Evolutionary conservation across 495 filamentous ascomycete genomes (phyloP), one percentile per base, ranked within the genome.

Genomic region (Podospora australis): DNA sequence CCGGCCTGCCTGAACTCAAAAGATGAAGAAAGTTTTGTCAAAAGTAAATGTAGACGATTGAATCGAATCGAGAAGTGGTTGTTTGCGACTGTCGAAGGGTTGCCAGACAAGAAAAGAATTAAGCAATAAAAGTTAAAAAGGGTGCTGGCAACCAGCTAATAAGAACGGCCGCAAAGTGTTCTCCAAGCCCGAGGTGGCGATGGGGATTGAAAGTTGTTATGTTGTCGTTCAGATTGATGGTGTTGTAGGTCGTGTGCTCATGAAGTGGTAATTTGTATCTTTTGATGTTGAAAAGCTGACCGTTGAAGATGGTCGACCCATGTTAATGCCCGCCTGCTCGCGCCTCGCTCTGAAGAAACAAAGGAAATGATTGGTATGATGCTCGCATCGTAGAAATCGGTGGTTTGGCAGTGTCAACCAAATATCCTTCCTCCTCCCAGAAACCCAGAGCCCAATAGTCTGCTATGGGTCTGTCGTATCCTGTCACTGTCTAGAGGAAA

Each of bases 311-410:
- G 32, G 44, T 30, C 19, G 45, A 39, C 36, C 44, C 44, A 36
- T 38, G 39, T 39, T 43, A 29, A 16, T 36, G 4, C n/a, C 13
- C 7, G 17, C 5, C 5, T n/a, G 17, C 17, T 24, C n/a, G 41
- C 46, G 54, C 55, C 64, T 58, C 49, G 50, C 55, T 59, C 43
- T 59, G 21, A 23, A 40, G 20, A 24, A 59, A 67, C 63, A 70
- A 67, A 71, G 54, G 65, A 71, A 73, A 70, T 55, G 52, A 62
- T 56, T 58, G 63, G 55, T 53, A 14, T 57, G 59, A 71, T 68
- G 66, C 40, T 68, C 62, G 69, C 70, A 71, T 70, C 65, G 64
- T 63, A 67, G 64, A 58, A 49, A 55, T 66, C 59, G 63, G 43
- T 41, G 44, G 17, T 14, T 56, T 53, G 48, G 50, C 39, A 56